A percentile compares a stretch with the other conserved stretches of the same genome.
These are phyloP conservation scores for Berkeleyomyces basicola DNA, from an alignment of 2,329 filamentous ascomycete genomes.

Conservation along the genomic window DNA sequence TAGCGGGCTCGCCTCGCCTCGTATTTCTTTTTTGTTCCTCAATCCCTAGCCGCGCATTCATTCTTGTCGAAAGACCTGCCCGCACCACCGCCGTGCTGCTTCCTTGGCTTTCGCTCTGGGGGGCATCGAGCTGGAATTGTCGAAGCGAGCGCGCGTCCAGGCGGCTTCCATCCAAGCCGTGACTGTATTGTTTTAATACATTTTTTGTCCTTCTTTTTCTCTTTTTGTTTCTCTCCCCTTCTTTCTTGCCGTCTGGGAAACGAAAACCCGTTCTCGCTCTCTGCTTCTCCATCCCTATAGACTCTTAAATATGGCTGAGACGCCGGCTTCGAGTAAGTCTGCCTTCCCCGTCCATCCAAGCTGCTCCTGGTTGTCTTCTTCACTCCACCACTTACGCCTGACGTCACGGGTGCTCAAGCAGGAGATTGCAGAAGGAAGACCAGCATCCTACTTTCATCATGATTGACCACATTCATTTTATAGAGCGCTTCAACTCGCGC, in stretches of 20 bases:
- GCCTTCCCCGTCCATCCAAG: not conserved
- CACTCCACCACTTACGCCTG: not conserved
- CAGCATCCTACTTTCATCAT: not conserved
- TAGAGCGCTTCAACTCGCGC: constrained; percentile 13
- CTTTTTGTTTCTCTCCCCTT: not conserved
- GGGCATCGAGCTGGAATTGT: not conserved
- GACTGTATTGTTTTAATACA: not conserved
- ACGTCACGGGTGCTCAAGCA: not conserved
- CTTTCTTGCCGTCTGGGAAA: no score
- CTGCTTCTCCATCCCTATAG: not conserved
- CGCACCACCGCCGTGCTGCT: not conserved
- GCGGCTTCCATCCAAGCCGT: not conserved
- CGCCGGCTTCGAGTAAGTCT: constrained; percentile 12
- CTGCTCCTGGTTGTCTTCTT: not conserved
- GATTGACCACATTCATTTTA: constrained; percentile 6
- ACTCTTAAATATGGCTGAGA: constrained; percentile 12
- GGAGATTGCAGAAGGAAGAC: not conserved
- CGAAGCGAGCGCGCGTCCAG: not conserved
- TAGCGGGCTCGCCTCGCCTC: not conserved
- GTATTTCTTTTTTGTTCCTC: not conserved
- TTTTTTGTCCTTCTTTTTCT: not conserved
- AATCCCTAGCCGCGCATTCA: not conserved
- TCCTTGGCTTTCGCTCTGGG: not conserved
- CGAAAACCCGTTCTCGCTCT: not conserved
- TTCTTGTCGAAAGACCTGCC: not conserved